These are phyloP conservation scores for Tothia fuscella DNA, from an alignment of 2,329 filamentous ascomycete species.

Conservation along the genomic window DNA sequence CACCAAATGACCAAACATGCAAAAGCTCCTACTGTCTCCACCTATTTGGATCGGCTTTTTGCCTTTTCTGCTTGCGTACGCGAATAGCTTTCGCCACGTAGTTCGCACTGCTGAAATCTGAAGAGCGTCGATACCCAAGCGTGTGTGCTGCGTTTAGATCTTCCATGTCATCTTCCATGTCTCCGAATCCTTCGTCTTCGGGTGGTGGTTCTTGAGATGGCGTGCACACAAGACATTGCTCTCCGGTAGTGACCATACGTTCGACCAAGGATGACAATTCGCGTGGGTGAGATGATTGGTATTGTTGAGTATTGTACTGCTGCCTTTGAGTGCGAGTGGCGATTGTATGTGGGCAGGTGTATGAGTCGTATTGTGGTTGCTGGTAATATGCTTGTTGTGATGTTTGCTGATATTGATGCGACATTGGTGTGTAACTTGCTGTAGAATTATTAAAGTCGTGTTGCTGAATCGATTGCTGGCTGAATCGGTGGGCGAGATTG, in stretches of 20 bases:
- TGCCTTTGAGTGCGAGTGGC: background rate
- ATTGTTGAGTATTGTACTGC: background rate
- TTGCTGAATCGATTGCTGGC: background rate
- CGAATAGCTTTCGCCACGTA: slow-evolving; percentile 9
- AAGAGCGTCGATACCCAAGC: slow-evolving; percentile 6
- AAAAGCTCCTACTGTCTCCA: background rate
- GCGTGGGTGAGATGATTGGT: background rate
- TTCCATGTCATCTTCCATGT: slow-evolving; percentile 2
- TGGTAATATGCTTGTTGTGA: background rate
- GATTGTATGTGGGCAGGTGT: background rate
- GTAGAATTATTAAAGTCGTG: background rate
- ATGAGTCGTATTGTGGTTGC: background rate
- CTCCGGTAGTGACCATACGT: slow-evolving; percentile 5
- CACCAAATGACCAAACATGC: background rate
- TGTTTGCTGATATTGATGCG: background rate
- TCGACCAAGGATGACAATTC: slow-evolving; percentile 4
- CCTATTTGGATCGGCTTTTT: background rate
- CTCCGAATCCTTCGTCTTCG: slow-evolving; percentile 5
- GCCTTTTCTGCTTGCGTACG: slow-evolving; percentile 3
- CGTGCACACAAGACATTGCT: slow-evolving; percentile 5
- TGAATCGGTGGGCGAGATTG: slow-evolving; percentile 4
- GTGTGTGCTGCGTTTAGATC: background rate
- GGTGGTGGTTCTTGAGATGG: background rate
- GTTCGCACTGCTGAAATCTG: background rate
- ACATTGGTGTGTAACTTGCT: background rate